Base-by-base conservation (phyloP, 2,329 filamentous ascomycete species). In the Seiridium unicorne region DNA sequence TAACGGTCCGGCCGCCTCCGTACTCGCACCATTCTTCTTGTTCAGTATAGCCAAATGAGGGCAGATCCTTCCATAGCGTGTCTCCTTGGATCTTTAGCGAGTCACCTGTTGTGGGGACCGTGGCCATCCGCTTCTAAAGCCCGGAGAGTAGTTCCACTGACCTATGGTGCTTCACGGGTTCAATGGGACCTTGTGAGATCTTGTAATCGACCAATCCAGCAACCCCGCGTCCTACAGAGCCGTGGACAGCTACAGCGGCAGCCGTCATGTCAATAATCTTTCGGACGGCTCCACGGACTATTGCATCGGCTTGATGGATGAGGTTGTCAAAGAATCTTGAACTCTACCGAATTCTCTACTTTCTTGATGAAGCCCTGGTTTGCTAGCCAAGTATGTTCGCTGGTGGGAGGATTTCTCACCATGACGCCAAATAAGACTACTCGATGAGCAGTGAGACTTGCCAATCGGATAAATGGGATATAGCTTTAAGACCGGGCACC, bases 21-120 rank as follows among this genome's bases (percentile, higher is more conserved):
- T 26, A 56, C 36, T 56, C 38, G 6, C 13, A n/a, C 53, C 53
- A 56, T 11, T 6, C 35, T n/a, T 56, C 53, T 3, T 31, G 26
- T 46, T 56, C 53, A 1, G 53, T 56, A 26, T 56, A 56, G 5
- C 53, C 53, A 46, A 56, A 46, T n/a, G 53, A 56, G 11, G 53
- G 53, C 31, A 56, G 38, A 10, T 56, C 53, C 26, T 11, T n/a
- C 7, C 26, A 56, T 2, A 56, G 53, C 11, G 13, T 46, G 13
- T 7, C 6, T 3, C 18, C 38, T 4, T 56, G 35, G 9, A 44
- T 44, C 38, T 34, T 10, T 13, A 56, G 26, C 18, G 40, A 3
- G 36, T 56, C 18, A 11, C 53, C 53, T 2, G 53, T 56, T 5
- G 53, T 7, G 10, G 53, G 53, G 5, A 44, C 18, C 3, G 13